Evolutionary conservation across 164 flowering plant genomes (phyloP).

Genomic region (Magnolia changhungtana): DNA sequence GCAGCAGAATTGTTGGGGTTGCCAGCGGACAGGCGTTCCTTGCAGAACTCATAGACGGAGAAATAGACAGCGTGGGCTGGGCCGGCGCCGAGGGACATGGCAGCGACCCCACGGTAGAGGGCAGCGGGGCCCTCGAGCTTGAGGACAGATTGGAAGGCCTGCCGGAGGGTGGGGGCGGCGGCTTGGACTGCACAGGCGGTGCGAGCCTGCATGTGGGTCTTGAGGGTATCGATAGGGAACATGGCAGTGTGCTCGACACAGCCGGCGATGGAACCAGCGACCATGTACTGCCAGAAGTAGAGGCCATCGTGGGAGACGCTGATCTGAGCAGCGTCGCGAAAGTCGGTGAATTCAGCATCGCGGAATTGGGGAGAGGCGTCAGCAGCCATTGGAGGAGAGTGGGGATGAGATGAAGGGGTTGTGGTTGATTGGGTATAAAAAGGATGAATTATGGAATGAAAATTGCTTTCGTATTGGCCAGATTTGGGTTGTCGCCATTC

Average conservation of each 20-base stretch:
- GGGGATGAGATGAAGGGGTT: not conserved
- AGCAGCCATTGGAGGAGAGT: slow-evolving; percentile 11
- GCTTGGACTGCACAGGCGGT: slow-evolving; percentile 1
- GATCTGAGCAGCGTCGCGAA: slow-evolving; percentile 4
- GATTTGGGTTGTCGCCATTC: slow-evolving; percentile 27
- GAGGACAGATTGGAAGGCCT: slow-evolving; percentile 37
- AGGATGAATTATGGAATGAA: not conserved
- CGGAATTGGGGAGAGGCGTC: slow-evolving; percentile 29
- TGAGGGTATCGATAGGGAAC: slow-evolving; percentile 56
- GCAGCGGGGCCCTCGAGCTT: slow-evolving; percentile 43
- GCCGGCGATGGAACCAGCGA: slow-evolving; percentile 61
- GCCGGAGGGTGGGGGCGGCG: slow-evolving; percentile 23
- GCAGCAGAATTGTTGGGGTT: slow-evolving; percentile 33
- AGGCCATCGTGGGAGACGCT: slow-evolving; percentile 42
- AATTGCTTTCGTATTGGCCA: slow-evolving; percentile 24
- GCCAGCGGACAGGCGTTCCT: slow-evolving; percentile 33
- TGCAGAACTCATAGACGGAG: slow-evolving; percentile 56
- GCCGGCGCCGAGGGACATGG: slow-evolving; percentile 74
- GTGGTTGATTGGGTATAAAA: not conserved
- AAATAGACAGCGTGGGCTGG: slow-evolving; percentile 79
- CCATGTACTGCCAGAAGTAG: slow-evolving; percentile 53
- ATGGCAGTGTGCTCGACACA: slow-evolving; percentile 52
- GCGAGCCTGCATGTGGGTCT: slow-evolving; percentile 49
- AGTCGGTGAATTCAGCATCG: slow-evolving; percentile 5
- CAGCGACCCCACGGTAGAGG: slow-evolving; percentile 60